Evolutionary conservation across 2,329 filamentous ascomycete species (phyloP).

Genomic region (Fusarium pseudonygamai): DNA sequence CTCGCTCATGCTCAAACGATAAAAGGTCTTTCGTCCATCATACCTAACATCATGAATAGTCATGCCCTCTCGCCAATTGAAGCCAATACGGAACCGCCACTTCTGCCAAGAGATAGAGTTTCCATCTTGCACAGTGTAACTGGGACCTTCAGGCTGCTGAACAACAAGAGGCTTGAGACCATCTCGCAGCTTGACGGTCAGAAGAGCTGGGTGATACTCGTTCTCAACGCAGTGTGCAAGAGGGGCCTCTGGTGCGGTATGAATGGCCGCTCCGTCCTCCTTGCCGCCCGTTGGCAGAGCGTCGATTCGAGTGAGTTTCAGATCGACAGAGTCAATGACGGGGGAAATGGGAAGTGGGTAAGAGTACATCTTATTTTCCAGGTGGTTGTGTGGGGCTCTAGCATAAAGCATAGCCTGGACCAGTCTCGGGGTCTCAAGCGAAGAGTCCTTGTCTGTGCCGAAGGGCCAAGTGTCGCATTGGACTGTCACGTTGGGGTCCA

Average conservation of each 20-base stretch:
- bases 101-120: constrained; percentile 67
- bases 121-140: constrained; percentile 65
- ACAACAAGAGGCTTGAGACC: constrained; percentile 77
- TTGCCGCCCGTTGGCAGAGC: constrained; percentile 60
- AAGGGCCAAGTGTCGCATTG: neutral
- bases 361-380: constrained; percentile 52
- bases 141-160: constrained; percentile 73
- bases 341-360: constrained; percentile 68
- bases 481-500: neutral
- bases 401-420: neutral
- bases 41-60: constrained; percentile 76
- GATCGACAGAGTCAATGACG: constrained; percentile 65
- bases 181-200: constrained; percentile 57
- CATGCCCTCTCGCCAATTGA: constrained; percentile 76
- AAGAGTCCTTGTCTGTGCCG: neutral
- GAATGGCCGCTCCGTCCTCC: constrained; percentile 55
- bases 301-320: constrained; percentile 65
- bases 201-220: constrained; percentile 62
- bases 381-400: neutral
- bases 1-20: constrained; percentile 73
- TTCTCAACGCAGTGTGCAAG: constrained; percentile 24
- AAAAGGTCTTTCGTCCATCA: constrained; percentile 70
- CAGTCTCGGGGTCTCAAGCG: neutral
- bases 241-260: constrained; percentile 54
- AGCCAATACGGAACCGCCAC: constrained; percentile 75